Percentiles rank a stretch among this genome's conserved stretches.
Evolutionary conservation across 2,329 filamentous ascomycete genomes (phyloP).

Genomic region (Alternaria angustiovoidea): DNA sequence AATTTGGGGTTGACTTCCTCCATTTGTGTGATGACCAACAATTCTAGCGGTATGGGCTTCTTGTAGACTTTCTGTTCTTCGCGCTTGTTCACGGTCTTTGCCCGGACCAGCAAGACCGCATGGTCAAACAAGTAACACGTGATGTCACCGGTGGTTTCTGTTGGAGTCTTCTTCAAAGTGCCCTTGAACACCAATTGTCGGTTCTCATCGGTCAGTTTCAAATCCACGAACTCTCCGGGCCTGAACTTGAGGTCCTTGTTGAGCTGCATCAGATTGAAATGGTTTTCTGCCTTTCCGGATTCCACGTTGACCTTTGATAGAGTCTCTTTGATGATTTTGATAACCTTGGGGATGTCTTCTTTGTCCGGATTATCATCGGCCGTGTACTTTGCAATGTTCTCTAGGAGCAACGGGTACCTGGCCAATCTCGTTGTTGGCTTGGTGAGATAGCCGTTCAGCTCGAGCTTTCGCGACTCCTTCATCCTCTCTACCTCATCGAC

Average conservation of each 20-base stretch:
- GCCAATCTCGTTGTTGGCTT: constrained; percentile 96
- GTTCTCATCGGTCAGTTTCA: constrained; percentile 92
- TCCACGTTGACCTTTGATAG: constrained; percentile 90
- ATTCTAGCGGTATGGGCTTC: constrained; percentile 91
- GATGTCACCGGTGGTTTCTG: constrained; percentile 82
- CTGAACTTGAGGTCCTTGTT: constrained; percentile 92
- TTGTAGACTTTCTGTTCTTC: constrained; percentile 96
- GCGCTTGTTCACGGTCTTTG: constrained; percentile 89
- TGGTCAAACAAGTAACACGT: constrained; percentile 97
- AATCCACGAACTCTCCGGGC: constrained; percentile 87
- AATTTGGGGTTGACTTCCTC: constrained; percentile 87
- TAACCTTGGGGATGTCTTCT: constrained; percentile 88
- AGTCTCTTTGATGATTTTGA: constrained; percentile 85
- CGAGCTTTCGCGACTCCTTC: constrained; percentile 95
- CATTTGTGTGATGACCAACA: constrained; percentile 95
- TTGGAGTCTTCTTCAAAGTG: constrained; percentile 88
- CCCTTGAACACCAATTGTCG: constrained; percentile 95
- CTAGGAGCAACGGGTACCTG: constrained; percentile 88
- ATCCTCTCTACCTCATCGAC: constrained; percentile 96
- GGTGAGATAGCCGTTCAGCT: constrained; percentile 96
- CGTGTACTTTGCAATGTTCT: constrained; percentile 91
- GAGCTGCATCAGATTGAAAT: constrained; percentile 91
- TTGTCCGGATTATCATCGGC: constrained; percentile 89
- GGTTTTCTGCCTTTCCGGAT: constrained; percentile 96
- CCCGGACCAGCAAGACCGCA: constrained; percentile 86